Base-by-base conservation (phyloP, 2,329 filamentous ascomycete genomes). In the Hypoxylon sp. region DNA sequence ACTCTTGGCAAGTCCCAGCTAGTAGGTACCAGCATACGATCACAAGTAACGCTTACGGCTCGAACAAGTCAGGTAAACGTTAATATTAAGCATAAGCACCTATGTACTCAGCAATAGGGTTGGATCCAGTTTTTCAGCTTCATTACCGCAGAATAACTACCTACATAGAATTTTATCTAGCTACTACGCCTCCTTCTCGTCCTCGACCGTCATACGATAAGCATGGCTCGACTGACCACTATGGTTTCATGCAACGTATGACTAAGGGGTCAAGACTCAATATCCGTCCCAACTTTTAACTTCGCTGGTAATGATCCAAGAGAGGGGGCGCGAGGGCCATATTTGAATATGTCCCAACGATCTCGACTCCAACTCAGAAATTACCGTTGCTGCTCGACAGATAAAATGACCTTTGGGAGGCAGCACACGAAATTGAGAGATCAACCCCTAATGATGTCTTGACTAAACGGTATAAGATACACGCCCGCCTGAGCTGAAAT, bases 211-310 rank as follows among this genome's bases (percentile, higher is more conserved):
- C 64, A 46, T 65, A 70, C 56, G 68, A 70, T 57, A 33, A 26
- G 55, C 47, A 58, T 63, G 52, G 51, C 47, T 39, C 33, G 44
- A 70, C 61, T 55, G 61, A n/a, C 64, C 60, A 67, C 29, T 39
- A 52, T 70, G 52, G 65, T 14, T 52, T 65, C 54, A 58, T 29
- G 50, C 37, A 64, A 69, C 67, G 22, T 70, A 65, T 46, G 65
- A 65, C 19, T 11, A 44, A 14, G 33, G 13, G 22, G 19, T 26
- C 26, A 5, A 35, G 33, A 47, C 35, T 47, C 42, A 33, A 54
- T 22, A n/a, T 44, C 46, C 37, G 17, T 53, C 46, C 51, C 17
- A 57, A 50, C 11, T 56, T 54, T 61, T 46, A 31, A 33, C 17
- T 46, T 58, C 26, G 22, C 31, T 42, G 42, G 59, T 44, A 29